These are phyloP conservation scores for Nemophila menziesii DNA, from an alignment of 257 asterid species.

Conservation along the genomic window DNA sequence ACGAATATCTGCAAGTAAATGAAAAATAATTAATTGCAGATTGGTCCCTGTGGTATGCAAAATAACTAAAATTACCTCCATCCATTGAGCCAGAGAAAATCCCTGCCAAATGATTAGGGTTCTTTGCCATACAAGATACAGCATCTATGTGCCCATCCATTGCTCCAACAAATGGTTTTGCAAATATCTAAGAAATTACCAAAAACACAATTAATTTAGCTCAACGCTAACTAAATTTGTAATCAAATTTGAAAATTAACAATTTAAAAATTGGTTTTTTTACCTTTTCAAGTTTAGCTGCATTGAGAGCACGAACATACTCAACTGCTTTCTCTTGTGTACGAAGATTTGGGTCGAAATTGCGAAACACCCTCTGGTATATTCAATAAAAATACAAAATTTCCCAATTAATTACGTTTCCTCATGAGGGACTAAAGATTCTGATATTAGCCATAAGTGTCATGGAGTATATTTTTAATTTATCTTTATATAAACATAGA, in stretches of 20 bases:
- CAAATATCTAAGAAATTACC: conserved; percentile 43
- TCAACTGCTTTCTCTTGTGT: conserved; percentile 80
- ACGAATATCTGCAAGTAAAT: conserved; percentile 64
- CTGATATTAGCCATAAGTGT: too few relatives aligned
- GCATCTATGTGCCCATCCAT: conserved; percentile 96
- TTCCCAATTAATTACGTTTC: too few relatives aligned
- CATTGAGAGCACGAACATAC: conserved; percentile 86
- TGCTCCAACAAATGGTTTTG: conserved; percentile 81
- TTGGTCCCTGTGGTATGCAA: too few relatives aligned
- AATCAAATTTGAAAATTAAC: too few relatives aligned
- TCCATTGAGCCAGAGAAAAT: conserved; percentile 93
- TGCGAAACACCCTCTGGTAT: conserved; percentile 68
- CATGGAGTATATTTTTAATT: too few relatives aligned
- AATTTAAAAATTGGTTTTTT: too few relatives aligned
- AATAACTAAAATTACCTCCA: too few relatives aligned
- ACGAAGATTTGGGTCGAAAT: conserved; percentile 72
- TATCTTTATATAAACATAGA: neutral
- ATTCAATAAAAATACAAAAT: neutral
- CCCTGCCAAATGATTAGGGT: conserved; percentile 68
- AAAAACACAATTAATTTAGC: neutral
- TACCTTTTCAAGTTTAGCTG: conserved; percentile 92
- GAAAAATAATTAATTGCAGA: too few relatives aligned
- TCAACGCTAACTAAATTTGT: conserved; percentile 1
- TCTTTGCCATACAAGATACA: conserved; percentile 79
- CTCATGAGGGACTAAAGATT: too few relatives aligned